Percentiles rank a stretch among this genome's conserved stretches.
Evolutionary conservation across 805 yeast genomes (phyloP).

Genomic region (Teunomyces pallodes): DNA sequence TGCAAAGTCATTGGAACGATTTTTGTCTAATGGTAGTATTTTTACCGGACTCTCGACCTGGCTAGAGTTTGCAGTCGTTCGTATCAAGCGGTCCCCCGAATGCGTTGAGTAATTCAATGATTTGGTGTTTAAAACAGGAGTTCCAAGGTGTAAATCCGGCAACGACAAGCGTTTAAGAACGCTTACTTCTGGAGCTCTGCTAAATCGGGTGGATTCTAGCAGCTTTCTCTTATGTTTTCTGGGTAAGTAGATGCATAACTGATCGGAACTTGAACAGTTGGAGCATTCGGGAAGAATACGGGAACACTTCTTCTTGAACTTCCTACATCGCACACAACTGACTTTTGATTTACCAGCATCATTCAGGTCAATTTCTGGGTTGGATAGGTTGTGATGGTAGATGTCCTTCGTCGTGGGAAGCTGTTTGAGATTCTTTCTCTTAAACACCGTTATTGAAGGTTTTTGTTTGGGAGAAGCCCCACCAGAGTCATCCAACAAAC

Average conservation of each 20-base stretch:
- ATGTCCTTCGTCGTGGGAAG: constrained; percentile 15
- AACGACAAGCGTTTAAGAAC: not conserved
- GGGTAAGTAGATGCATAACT: constrained; percentile 25
- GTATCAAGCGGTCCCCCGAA: not conserved
- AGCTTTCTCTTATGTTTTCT: constrained; percentile 12
- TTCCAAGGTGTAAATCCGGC: not conserved
- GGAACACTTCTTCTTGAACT: constrained; percentile 30
- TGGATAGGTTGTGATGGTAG: constrained; percentile 17
- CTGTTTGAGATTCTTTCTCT: constrained; percentile 23
- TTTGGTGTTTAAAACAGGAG: not conserved
- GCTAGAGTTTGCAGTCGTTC: not conserved
- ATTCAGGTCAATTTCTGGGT: constrained; percentile 18
- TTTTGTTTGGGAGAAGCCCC: not conserved
- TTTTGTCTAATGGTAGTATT: not conserved
- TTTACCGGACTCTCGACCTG: not conserved
- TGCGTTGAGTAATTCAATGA: not conserved
- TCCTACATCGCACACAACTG: constrained; percentile 32
- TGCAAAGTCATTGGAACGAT: constrained; percentile 6
- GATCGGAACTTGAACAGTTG: constrained; percentile 29
- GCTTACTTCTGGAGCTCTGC: not conserved
- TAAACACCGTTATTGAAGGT: constrained; percentile 24
- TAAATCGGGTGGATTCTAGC: not conserved
- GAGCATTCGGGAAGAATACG: constrained; percentile 30
- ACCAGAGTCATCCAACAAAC: not conserved
- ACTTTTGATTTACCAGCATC: constrained; percentile 21